Evolutionary conservation across 139 green algal species (phyloP), one percentile per base, ranked within the genome.

Genomic region (Chlorella sp.): DNA sequence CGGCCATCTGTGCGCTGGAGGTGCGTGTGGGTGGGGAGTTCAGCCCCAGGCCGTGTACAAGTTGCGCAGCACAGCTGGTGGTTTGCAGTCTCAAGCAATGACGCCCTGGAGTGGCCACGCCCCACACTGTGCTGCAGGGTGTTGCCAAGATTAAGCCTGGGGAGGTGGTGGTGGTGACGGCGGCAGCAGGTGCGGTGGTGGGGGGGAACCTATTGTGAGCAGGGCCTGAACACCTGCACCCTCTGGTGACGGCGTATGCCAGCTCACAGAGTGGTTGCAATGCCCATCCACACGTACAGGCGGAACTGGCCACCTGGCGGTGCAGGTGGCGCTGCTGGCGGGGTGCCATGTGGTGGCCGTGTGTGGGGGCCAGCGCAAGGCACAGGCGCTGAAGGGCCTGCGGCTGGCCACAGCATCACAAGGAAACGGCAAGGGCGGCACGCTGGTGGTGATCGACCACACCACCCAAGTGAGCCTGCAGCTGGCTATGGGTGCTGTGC

Each of bases 381-480:
- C 75, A 29, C 35, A 73, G 6, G 35, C 31, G 0, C 29, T 89
- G 71, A 31, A 49, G 34, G 22, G 35, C 17, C 77, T 89, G 49
- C 76, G 81, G n/a, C 31, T 70, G 3, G 27, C n/a, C n/a, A n/a
- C n/a, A n/a, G n/a, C n/a, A n/a, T n/a, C n/a, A n/a, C n/a, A n/a
- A n/a, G 2, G 61, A 27, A n/a, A 36, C 24, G 5, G 61, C 61
- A n/a, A 36, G 61, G 61, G 3, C 89, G 94, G 29, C 89, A 95
- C n/a, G 29, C 75, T 97, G 4, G 92, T 76, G 17, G 92, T 90
- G 51, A 91, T 88, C 75, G 82, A 87, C 62, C 67, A 71, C 26
- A 1, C 30, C n/a, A 14, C 2, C 35, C 65, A 78, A 59, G 74
- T 70, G 59, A 29, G 32, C 24, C 35, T 10, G 14, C 26, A 4